These are phyloP conservation scores for Colletotrichum eremochloae DNA, from an alignment of 2,329 filamentous ascomycete species.

Conservation along the genomic window DNA sequence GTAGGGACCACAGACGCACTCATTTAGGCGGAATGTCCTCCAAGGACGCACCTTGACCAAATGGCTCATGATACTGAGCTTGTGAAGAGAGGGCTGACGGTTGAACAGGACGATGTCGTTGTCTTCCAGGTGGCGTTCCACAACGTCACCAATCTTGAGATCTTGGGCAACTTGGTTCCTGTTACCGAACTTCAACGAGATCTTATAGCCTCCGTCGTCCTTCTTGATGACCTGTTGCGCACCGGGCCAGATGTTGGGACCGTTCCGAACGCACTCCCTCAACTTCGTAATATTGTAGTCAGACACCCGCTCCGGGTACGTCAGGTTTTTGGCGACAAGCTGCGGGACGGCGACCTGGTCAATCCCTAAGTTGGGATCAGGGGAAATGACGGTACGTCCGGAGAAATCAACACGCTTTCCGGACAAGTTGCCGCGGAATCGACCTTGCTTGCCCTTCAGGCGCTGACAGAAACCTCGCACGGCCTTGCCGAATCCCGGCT, in stretches of 20 bases:
- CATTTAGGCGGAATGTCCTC: constrained; percentile 96
- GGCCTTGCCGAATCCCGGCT: constrained; percentile 86
- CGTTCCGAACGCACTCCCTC: constrained; percentile 79
- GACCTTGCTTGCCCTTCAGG: constrained; percentile 96
- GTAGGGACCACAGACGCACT: constrained; percentile 98
- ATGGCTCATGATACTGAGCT: constrained; percentile 98
- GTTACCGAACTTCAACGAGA: constrained; percentile 81
- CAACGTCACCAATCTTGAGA: constrained; percentile 85
- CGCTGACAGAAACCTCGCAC: constrained; percentile 96
- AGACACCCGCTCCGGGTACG: constrained; percentile 91
- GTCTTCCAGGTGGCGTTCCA: constrained; percentile 95
- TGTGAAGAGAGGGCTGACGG: constrained; percentile 96
- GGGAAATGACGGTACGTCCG: constrained; percentile 95
- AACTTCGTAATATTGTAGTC: constrained; percentile 89
- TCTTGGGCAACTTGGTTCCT: constrained; percentile 78
- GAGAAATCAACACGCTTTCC: constrained; percentile 99
- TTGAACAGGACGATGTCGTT: constrained; percentile 98
- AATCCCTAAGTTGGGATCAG: constrained; percentile 93
- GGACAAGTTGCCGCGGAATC: constrained; percentile 95
- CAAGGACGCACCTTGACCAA: constrained; percentile 93
- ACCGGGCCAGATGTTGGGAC: constrained; percentile 84
- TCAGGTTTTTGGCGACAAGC: constrained; percentile 95
- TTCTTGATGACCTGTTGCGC: constrained; percentile 84
- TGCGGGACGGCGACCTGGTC: constrained; percentile 94
- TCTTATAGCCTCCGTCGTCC: constrained; percentile 74